phyloP scores from a whole-genome alignment of 1,139 yeast genomes.

The Pichia kudriavzevii region DNA sequence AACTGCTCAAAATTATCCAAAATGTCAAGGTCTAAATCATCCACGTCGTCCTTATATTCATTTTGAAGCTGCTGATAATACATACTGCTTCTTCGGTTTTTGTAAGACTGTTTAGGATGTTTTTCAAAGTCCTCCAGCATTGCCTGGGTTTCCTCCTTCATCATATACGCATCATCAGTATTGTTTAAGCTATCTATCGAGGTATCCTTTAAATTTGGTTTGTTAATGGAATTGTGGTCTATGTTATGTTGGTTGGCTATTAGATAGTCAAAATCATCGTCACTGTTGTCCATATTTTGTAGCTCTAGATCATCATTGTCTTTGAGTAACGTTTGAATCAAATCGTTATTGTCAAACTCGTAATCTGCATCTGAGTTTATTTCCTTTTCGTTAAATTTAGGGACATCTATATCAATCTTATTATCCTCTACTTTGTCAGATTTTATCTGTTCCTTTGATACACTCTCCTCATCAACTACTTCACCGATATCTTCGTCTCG shows the following conservation, averaged over 20 bases:
- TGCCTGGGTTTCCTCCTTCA: constrained; percentile 41
- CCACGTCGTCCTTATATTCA: constrained; percentile 23
- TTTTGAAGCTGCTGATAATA: constrained; percentile 9
- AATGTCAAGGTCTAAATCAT: constrained; percentile 21
- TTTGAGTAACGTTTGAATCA: constrained; percentile 60
- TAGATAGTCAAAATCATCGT: constrained; percentile 44
- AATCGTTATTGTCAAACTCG: constrained; percentile 66
- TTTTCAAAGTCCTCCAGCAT: constrained; percentile 35
- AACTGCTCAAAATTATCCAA: constrained; percentile 16
- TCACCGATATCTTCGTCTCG: constrained; percentile 60
- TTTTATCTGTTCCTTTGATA: neutral
- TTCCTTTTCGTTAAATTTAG: constrained; percentile 46
- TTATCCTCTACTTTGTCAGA: constrained; percentile 13
- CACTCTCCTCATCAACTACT: constrained; percentile 33
- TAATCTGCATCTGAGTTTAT: constrained; percentile 59
- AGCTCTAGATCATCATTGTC: constrained; percentile 53
- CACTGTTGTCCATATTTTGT: constrained; percentile 43
- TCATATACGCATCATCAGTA: constrained; percentile 26
- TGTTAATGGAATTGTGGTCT: constrained; percentile 21
- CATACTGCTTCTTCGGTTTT: constrained; percentile 15
- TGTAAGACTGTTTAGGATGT: constrained; percentile 21
- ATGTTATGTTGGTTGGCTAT: constrained; percentile 22
- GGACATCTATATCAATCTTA: constrained; percentile 33
- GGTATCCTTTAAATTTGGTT: constrained; percentile 38
- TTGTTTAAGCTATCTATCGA: constrained; percentile 16